A percentile compares a stretch with the other conserved stretches of the same genome.
Conservation (phyloP, 108 stramenopile genomes). For the Asterionellopsis glacialis region DNA sequence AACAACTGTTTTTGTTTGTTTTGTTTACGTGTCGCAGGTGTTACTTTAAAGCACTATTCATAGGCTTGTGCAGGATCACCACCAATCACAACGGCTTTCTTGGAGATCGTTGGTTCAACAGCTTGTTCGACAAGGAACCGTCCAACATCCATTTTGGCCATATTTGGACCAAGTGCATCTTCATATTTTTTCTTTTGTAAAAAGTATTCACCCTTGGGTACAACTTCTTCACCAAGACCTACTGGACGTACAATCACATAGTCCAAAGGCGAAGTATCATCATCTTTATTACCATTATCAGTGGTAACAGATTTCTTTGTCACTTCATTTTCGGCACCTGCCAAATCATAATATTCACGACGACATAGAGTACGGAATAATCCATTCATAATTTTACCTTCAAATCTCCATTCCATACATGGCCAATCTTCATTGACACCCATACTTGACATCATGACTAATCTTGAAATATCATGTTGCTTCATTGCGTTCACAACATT, state of each 20-base stretch:
- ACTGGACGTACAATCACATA: conserved; percentile 70
- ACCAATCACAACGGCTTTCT: conserved; percentile 50
- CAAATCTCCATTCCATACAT: conserved; percentile 46
- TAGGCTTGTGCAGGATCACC: background rate
- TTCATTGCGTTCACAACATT: conserved; percentile 62
- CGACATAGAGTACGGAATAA: conserved; percentile 40
- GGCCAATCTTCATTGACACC: conserved; percentile 53
- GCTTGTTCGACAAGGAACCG: conserved; percentile 67
- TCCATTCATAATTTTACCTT: conserved; percentile 30
- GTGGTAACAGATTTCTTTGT: background rate
- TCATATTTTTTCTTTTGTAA: conserved; percentile 44
- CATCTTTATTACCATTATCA: background rate
- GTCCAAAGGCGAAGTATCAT: conserved; percentile 26
- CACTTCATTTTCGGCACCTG: conserved; percentile 33
- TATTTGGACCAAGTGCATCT: conserved; percentile 39
- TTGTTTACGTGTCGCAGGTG: too few relatives aligned
- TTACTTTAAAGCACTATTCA: too few relatives aligned
- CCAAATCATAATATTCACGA: conserved; percentile 46
- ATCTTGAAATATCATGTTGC: conserved; percentile 28
- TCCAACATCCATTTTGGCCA: conserved; percentile 74
- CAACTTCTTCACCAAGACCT: conserved; percentile 46
- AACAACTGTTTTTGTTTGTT: too few relatives aligned
- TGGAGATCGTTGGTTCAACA: conserved; percentile 36
- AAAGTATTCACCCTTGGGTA: conserved; percentile 37
- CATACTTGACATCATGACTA: conserved; percentile 48